Base-by-base conservation (phyloP, 352 stramenopile genomes). In the Globisporangium takayamanum region DNA sequence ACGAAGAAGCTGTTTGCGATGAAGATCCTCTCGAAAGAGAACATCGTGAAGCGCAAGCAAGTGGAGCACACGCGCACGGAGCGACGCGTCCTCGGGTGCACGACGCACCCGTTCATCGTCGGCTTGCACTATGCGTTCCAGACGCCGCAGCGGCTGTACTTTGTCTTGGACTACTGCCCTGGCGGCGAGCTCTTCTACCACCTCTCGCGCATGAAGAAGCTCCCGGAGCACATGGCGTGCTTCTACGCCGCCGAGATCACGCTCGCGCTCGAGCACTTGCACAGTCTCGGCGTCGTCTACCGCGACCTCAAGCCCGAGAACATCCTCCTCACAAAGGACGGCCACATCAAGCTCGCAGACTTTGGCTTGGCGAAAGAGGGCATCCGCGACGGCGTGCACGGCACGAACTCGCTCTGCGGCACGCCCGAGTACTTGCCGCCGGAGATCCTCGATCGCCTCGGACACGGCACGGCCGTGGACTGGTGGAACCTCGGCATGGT, bases 281-380 rank as follows among this genome's bases (percentile, higher is more conserved):
- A 99, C 74, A 88, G 80, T 48, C 75, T 97, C 16, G 86, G 89
- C 44, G 96, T 99, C 54, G 87, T 98, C 30, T 99, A 99, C 71
- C 74, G 92, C n/a, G 95, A 98, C 69, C 78, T 98, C 33, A 98
- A 98, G 67, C 94, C 94, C 0, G 94, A 98, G 66, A 98, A 98
- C 68, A 97, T 98, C 52, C 49, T 89, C 22, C 73, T 91, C 14
- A 89, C 78, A 0, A 87, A 87, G 53, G 78, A 92, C 14, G 82
- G 82, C 49, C 78, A 92, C 53, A 87, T 92, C 42, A 97, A 98
- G 54, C 83, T 99, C 66, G 79, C 80, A 0, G 85, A 94, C 55
- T 94, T 94, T 66, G 85, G 85, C 8, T 70, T 94, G 3, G 80
- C 85, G 5, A 92, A 93, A 59, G 79, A 91, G 74, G 80, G 80